Conservation (phyloP, 1,284 basidiomycete genomes). For the Apiotrichum domesticum region DNA sequence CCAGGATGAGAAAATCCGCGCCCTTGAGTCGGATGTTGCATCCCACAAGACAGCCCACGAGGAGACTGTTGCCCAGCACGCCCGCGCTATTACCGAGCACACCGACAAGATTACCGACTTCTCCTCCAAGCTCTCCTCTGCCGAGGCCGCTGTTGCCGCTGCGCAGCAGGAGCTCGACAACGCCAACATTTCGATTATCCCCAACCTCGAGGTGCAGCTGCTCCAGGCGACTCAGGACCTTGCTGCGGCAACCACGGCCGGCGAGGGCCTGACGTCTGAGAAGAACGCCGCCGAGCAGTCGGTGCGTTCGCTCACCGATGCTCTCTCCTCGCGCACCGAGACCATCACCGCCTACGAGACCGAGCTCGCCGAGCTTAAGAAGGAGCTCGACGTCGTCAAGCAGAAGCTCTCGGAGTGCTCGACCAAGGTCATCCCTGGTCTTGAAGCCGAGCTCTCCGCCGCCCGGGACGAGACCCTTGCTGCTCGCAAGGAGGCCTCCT, state of each 20-base stretch:
- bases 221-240: not conserved
- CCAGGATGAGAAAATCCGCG: not conserved
- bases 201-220: constrained; percentile 3
- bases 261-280: not conserved
- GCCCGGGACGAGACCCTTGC: not conserved
- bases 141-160: not conserved
- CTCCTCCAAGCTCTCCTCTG: not conserved
- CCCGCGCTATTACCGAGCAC: not conserved
- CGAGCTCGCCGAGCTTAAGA: not conserved
- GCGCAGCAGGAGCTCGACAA: constrained; percentile 7
- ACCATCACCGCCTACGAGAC: not conserved
- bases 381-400: not conserved
- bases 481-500: not conserved
- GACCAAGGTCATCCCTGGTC: not conserved
- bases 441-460: not conserved
- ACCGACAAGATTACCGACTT: not conserved
- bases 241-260: not conserved
- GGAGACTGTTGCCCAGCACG: not conserved
- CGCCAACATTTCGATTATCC: not conserved
- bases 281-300: not conserved
- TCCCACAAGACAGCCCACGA: not conserved
- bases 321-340: not conserved
- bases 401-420: not conserved
- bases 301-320: not conserved
- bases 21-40: not conserved